Base-by-base conservation (phyloP, 169 alveolate genomes). In the Plasmodium chabaudi region DNA sequence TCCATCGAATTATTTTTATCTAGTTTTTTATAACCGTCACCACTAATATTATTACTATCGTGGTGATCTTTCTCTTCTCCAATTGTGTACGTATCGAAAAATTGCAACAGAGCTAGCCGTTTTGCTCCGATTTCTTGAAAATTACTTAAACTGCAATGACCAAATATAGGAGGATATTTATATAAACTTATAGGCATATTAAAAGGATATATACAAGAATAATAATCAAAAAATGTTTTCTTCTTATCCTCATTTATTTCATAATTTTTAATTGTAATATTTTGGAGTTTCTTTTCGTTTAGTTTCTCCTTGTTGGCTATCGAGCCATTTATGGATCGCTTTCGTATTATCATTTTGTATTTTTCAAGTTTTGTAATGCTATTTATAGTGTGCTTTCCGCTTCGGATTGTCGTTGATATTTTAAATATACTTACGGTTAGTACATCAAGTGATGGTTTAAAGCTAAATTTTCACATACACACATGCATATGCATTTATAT, bases 71-170 rank as follows among this genome's bases (percentile, higher is more conserved):
- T 72, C 6, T 82, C 90, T 34, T 82, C 90, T 71, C 72, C 84
- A 13, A 82, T 67, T 2, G 72, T 67, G 67, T 60, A 82, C 0
- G 90, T 82, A 23, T 82, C 90, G 51, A 82, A 56, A 70, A 82
- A 82, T 47, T 82, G 90, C 17, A 82, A 46, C 10, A 82, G 47
- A 47, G 96, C 96, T 51, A 94, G 73, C 21, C 96, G 88, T 86
- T 94, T 94, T 39, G 96, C 96, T 3, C 95, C 94, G 27, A 92
- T 88, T 73, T 94, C 96, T 77, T 94, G 96, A 74, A 94, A 84
- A 79, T 92, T 92, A 17, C 96, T 87, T 49, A 94, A 93, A 88
- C 90, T 91, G 19, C 93, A 82, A 56, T 92, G 92, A 3, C 96
- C 96, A 44, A 74, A 67, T 23, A 94, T 91, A 6, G 96, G 96